Base-by-base conservation (phyloP, 2,329 filamentous ascomycete species). In the Colletotrichum siamense region DNA sequence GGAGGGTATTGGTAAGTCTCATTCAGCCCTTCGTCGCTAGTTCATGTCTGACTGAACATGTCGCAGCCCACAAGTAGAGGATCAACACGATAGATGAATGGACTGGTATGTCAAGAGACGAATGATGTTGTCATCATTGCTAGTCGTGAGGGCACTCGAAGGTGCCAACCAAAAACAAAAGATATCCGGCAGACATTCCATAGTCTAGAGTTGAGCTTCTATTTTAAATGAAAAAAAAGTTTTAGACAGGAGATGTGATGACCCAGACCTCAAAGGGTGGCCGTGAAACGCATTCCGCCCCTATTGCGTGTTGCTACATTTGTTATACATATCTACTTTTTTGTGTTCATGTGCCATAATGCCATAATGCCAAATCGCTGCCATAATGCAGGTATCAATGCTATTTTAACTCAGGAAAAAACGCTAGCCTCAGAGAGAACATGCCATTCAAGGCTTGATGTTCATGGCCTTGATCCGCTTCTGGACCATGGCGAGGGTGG, bases 401-500 rank as follows among this genome's bases (percentile, higher is more conserved):
- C 44, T 52, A 52, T 22, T 52, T 52, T 22, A 22, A 52, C 44
- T 52, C 44, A 52, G 44, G 6, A 52, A 52, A 24, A 52, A 52
- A 22, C 44, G 44, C 44, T 52, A 52, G n/a, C 12, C 15, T 55
- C 10, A 8, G 6, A 34, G 15, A 30, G 6, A 15, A 18, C 22
- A 64, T 24, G 16, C 36, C 64, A 3, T 44, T 32, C 22, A 67
- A 67, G 16, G 64, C 64, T 67, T 26, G 3, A 55, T 30, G 24
- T 78, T 76, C 55, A 62, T 32, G 8, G 55, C 68, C 69, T 82
- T 82, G 77, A 91, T 65, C 67, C 85, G 87, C 82, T 87, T 88
- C 83, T 92, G 86, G 32, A 96, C 85, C 76, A 95, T 82, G 70
- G 88, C 89, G 66, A 94, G 85, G 2, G 92, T 92, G 34, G 92